Conservation (phyloP, 2,329 filamentous ascomycete genomes). For the Epichloe aotearoae region DNA sequence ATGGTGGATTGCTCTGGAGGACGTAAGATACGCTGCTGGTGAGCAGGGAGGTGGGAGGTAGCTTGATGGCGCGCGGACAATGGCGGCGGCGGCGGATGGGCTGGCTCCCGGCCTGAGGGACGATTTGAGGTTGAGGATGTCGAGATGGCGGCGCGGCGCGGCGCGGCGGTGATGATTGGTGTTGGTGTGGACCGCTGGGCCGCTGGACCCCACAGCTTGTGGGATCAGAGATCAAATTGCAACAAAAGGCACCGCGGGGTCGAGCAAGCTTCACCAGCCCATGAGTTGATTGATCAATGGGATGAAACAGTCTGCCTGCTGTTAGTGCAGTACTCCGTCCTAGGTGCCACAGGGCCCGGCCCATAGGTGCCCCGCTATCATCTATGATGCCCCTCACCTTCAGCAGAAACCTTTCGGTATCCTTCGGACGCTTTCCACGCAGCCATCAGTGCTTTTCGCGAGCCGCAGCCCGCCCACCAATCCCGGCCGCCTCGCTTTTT, state of each 20-base stretch:
- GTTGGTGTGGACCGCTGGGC: no score
- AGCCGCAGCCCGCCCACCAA: conserved; percentile 3
- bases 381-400: neutral
- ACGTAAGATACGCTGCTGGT: neutral
- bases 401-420: conserved; percentile 2
- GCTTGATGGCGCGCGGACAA: neutral
- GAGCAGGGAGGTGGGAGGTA: neutral
- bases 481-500: neutral
- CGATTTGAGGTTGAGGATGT: neutral
- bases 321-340: no score
- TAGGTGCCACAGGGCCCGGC: rapidly evolving
- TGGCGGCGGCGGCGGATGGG: neutral
- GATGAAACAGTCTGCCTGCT: no score
- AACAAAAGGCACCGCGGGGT: neutral
- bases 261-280: neutral
- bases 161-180: no score
- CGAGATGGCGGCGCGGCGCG: neutral
- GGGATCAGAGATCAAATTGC: neutral
- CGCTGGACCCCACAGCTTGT: neutral
- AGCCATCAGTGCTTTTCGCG: neutral
- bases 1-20: conserved; percentile 34
- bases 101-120: neutral
- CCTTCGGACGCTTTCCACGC: conserved; percentile 8
- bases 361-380: no score
- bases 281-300: no score